Percentiles rank a stretch among this genome's conserved stretches.
These are phyloP conservation scores for Lactifluus pinguis DNA, from an alignment of 768 basidiomycete genomes.

Conservation along the genomic window DNA sequence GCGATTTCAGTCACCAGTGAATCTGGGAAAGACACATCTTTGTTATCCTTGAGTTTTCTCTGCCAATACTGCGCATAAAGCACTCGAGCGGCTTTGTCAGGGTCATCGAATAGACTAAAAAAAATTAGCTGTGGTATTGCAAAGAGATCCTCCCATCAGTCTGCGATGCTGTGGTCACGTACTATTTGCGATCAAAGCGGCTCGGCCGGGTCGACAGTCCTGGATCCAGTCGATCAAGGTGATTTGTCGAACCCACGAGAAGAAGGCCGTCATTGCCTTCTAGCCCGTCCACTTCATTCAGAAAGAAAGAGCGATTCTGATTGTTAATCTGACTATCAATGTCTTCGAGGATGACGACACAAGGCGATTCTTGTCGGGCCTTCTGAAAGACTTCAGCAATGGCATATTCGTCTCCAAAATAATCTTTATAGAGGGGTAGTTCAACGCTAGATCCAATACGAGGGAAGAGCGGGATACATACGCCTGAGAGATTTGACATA, in stretches of 20 bases:
- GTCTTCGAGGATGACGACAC: conserved; percentile 55
- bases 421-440: conserved; percentile 27
- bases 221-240: conserved; percentile 72
- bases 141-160: neutral
- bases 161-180: conserved; percentile 24
- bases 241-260: conserved; percentile 74
- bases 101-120: conserved; percentile 63
- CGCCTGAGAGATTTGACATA: conserved; percentile 79
- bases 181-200: conserved; percentile 84
- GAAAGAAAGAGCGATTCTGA: conserved; percentile 74
- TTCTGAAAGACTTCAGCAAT: conserved; percentile 64
- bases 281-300: conserved; percentile 78
- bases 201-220: conserved; percentile 70
- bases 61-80: conserved; percentile 78
- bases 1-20: conserved; percentile 52
- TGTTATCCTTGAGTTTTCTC: conserved; percentile 55
- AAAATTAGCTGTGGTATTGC: neutral
- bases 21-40: conserved; percentile 59
- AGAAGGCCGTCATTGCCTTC: conserved; percentile 74
- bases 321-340: conserved; percentile 77
- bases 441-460: neutral
- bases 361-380: conserved; percentile 62
- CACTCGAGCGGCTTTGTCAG: conserved; percentile 50
- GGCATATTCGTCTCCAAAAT: conserved; percentile 50
- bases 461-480: conserved; percentile 25